phyloP scores from a whole-genome alignment of 441 rosid species.

The Populus hybrid region DNA sequence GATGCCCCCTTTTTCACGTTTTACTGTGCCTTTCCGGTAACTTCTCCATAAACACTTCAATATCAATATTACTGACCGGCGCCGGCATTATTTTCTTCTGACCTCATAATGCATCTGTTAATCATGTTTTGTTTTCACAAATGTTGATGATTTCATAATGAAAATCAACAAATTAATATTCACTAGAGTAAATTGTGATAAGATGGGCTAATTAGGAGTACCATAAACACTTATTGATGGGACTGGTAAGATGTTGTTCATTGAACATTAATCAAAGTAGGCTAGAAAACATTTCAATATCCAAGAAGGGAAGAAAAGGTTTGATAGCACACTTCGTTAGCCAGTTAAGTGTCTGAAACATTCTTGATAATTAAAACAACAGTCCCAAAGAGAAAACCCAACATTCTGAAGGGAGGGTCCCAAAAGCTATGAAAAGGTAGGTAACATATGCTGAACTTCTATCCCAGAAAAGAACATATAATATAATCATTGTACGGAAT shows the following conservation, averaged over 20 bases:
- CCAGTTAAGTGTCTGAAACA: neutral
- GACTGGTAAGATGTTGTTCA: neutral
- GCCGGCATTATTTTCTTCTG: conserved; percentile 6
- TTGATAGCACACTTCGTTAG: neutral
- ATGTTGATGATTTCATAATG: conserved; percentile 2
- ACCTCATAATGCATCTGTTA: neutral
- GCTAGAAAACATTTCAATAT: neutral
- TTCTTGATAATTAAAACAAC: neutral
- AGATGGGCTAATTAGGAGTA: neutral
- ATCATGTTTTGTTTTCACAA: neutral
- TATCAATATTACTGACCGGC: neutral
- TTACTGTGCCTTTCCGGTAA: neutral
- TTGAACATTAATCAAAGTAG: neutral
- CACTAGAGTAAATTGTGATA: neutral
- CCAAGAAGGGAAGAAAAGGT: neutral
- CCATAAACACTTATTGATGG: neutral
- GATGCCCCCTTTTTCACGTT: neutral
- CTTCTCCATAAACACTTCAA: neutral
- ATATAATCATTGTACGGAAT: conserved; percentile 35
- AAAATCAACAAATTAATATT: neutral
- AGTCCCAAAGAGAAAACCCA: conserved; percentile 11
- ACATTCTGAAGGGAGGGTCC: conserved; percentile 27
- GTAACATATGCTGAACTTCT: conserved; percentile 34
- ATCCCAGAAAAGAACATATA: neutral
- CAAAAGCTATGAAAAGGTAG: conserved; percentile 8